Evolutionary conservation across 169 alveolate species (phyloP), one percentile per base, ranked within the genome.

Genomic region (Theileria parva): DNA sequence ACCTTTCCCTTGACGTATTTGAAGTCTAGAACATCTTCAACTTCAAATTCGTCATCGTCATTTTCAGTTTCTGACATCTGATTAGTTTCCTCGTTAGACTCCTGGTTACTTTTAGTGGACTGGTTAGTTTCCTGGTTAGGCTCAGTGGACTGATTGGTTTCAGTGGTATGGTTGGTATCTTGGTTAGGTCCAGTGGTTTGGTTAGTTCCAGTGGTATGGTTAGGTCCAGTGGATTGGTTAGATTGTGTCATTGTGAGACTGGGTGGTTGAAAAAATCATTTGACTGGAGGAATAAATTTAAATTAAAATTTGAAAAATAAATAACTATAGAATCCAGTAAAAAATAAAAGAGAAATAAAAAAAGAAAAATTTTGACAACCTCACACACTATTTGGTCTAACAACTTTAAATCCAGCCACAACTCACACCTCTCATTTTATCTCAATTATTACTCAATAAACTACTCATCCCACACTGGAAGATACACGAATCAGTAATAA

Each of bases 31-130:
- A 84, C 65, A 28, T 84, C 86, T 44, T 84, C 90, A 37, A 84
- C 90, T 75, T 84, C 90, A 34, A 74, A 84, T 64, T 84, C 90
- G 9, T 79, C 86, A 74, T 74, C 86, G 28, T 76, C 86, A 74
- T 74, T 86, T 51, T 76, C 86, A 9, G 81, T 37, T 25, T 77
- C 74, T 57, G 66, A 1, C 37, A 32, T 32, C 5, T 32, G 37
- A 32, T 32, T 32, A 2, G 37, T 32, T 5, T 32, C 37, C 37
- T 32, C 37, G 61, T 32, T 17, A 25, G 74, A 80, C 23, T 17
- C 67, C 8, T 32, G 37, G 5, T 32, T 32, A 32, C 8, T 78
- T 53, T 25, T 19, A 65, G 25, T 21, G 9, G 23, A 44, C 37
- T 4, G 67, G 37, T 32, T 32, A 5, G 5, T 5, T 2, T 32